A percentile compares a stretch with the other conserved stretches of the same genome.
phyloP scores from a whole-genome alignment of 495 filamentous ascomycete genomes.

The Collariella sp. region DNA sequence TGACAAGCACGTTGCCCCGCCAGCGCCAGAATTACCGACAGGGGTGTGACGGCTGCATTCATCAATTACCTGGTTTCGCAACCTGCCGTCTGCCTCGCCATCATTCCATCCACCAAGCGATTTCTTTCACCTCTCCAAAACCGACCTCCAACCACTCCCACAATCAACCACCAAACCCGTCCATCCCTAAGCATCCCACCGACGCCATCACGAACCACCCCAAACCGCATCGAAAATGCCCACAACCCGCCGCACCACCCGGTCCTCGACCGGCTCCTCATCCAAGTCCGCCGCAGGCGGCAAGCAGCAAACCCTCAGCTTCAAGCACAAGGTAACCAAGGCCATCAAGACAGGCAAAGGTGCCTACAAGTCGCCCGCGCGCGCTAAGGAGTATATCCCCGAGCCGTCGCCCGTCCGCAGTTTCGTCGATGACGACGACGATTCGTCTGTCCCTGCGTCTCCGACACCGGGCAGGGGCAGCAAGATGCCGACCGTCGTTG shows the following conservation, averaged over 20 bases:
- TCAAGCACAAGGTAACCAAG: constrained; percentile 71
- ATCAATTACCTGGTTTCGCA: background rate
- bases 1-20: constrained; percentile 23
- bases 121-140: too few species aligned
- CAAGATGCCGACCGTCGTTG: too few species aligned
- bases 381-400: constrained; percentile 17
- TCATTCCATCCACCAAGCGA: too few species aligned
- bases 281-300: constrained; percentile 30
- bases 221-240: too few species aligned
- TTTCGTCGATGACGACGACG: constrained; percentile 12
- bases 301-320: constrained; percentile 66
- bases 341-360: constrained; percentile 46
- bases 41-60: background rate
- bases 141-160: too few species aligned
- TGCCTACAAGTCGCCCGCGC: constrained; percentile 33
- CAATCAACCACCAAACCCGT: background rate
- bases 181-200: background rate
- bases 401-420: constrained; percentile 15
- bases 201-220: constrained; percentile 17
- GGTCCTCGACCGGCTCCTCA: constrained; percentile 34
- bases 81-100: background rate
- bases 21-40: constrained; percentile 7
- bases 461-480: too few species aligned
- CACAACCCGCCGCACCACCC: constrained; percentile 51
- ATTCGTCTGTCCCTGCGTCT: background rate